Percentiles rank a stretch among this genome's conserved stretches.
Conservation (phyloP, 1,284 basidiomycete species). For the Pseudomicrostroma phylloplanum region DNA sequence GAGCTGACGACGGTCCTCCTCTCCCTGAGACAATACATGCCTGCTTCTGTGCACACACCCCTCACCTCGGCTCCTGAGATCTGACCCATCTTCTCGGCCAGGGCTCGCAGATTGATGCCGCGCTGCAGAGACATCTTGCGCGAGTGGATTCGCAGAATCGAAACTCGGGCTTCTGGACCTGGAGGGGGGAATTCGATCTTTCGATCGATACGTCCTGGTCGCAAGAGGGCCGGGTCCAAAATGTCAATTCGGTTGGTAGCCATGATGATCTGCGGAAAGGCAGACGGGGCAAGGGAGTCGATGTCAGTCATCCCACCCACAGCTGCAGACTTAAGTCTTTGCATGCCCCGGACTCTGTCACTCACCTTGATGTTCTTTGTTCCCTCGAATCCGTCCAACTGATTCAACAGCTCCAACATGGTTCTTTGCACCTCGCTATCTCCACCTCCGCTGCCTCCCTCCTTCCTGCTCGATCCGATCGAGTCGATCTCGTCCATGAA, state of each 20-base stretch:
- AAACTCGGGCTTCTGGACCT: slow-evolving; percentile 91
- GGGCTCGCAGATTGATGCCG: slow-evolving; percentile 86
- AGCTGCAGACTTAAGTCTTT: background rate
- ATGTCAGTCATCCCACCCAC: no score
- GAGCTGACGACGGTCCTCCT: slow-evolving; percentile 89
- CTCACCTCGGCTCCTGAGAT: slow-evolving; percentile 96
- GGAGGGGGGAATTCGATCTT: slow-evolving; percentile 99
- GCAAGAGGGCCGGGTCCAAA: slow-evolving; percentile 84
- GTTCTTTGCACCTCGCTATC: slow-evolving; percentile 97
- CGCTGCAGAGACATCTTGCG: slow-evolving; percentile 98
- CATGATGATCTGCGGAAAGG: slow-evolving; percentile 68
- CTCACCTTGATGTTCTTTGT: slow-evolving; percentile 90
- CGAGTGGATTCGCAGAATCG: slow-evolving; percentile 93
- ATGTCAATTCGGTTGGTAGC: slow-evolving; percentile 98
- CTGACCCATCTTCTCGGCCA: slow-evolving; percentile 98
- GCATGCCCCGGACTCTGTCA: slow-evolving; percentile 40
- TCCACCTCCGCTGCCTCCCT: slow-evolving; percentile 63
- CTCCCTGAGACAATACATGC: slow-evolving; percentile 95
- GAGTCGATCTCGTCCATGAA: slow-evolving; percentile 99
- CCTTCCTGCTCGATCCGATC: slow-evolving; percentile 87
- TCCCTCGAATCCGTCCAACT: slow-evolving; percentile 93
- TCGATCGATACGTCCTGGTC: slow-evolving; percentile 93
- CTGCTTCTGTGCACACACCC: slow-evolving; percentile 97
- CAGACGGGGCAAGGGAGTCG: background rate
- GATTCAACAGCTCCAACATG: slow-evolving; percentile 94